These are phyloP conservation scores for Brassica napus DNA, from an alignment of 345 rosid species.

Conservation along the genomic window Da-Ae NC_063436.1:27519501-27520000, in stretches of 20 bases:
- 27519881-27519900: constrained; percentile 50
- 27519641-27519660: constrained; percentile 19
- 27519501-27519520: background rate
- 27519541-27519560: constrained; percentile 90
- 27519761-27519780: constrained; percentile 90
- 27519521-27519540: constrained; percentile 37
- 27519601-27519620: constrained; percentile 2
- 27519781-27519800: constrained; percentile 81
- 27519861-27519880: constrained; percentile 74
- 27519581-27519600: constrained; percentile 77
- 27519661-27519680: constrained; percentile 48
- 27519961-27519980: constrained; percentile 48
- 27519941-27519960: constrained; percentile 81
- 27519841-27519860: constrained; percentile 43
- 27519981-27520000: constrained; percentile 18
- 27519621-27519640: background rate
- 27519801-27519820: constrained; percentile 62
- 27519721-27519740: constrained; percentile 86
- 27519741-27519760: constrained; percentile 90
- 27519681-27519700: constrained; percentile 56
- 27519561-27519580: constrained; percentile 89
- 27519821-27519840: constrained; percentile 60
- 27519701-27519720: constrained; percentile 48
- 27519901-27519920: constrained; percentile 52
- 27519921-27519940: constrained; percentile 50